Evolutionary conservation across 805 yeast species (phyloP), one percentile per base, ranked within the genome.

Genomic region (Yamadazyma akitaensis): DNA sequence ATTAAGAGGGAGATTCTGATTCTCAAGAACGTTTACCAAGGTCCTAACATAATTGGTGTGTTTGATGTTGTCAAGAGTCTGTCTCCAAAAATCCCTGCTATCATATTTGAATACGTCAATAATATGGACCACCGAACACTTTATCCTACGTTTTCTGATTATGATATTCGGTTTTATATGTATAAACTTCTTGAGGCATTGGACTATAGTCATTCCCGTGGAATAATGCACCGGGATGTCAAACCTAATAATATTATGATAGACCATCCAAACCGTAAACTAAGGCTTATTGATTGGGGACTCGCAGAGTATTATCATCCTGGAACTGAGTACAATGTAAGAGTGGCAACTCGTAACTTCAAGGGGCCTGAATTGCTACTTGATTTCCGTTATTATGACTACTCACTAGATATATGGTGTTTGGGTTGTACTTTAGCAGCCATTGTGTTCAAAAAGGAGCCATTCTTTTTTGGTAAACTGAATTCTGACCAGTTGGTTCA

Each of bases 221-320:
- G 97, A 18, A 88, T 91, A 50, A 90, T 91, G 82, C 97, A 91
- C 62, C 76, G 97, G 62, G 97, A 91, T 66, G 96, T 91, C 46
- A 91, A 91, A 65, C 97, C 97, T 10, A 96, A 91, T 59, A 91
- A 91, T 65, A 87, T 91, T 53, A 91, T 91, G 96, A 91, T 91
- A 55, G 97, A 91, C 64, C 96, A 88, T 46, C 70, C 76, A 50
- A 77, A 75, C 51, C 81, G 70, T 64, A 81, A 79, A 59, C 69
- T 91, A 55, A 78, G 96, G 53, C 76, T 90, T 53, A 90, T 91
- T 45, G 97, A 91, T 66, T 91, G 97, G 97, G 97, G 97, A 7
- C 70, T 91, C 43, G 97, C 97, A 8, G 97, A 91, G 64, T 90
- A 88, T 62, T 90, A 90, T 61, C 97, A 91, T 62, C 82, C 88